Evolutionary conservation across 345 rosid species (phyloP).

Genomic region (Iberis pinnata): DNA sequence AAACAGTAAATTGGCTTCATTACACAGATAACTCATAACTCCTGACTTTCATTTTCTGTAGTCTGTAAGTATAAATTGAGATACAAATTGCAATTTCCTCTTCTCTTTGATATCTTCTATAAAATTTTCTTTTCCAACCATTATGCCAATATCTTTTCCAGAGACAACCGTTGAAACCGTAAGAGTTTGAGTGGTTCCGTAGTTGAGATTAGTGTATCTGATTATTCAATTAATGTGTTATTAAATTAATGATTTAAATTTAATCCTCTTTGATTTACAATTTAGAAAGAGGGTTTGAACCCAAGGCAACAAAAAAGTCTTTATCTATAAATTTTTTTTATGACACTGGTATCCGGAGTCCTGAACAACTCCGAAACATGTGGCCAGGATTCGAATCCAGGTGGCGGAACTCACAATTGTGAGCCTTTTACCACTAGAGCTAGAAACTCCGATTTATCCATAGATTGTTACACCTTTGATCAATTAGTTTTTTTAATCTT

Average conservation of each 20-base stretch:
- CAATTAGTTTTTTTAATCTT: too few species aligned
- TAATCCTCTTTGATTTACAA: too few species aligned
- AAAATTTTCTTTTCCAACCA: constrained; percentile 4
- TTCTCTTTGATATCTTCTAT: constrained; percentile 12
- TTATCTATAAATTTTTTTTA: too few species aligned
- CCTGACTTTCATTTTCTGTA: neutral
- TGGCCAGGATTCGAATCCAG: too few species aligned
- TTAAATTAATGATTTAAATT: neutral
- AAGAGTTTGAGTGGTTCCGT: neutral
- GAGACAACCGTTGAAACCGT: neutral
- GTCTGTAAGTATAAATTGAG: constrained; percentile 1
- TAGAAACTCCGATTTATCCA: too few species aligned
- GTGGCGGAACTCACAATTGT: too few species aligned
- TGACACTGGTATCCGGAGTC: too few species aligned
- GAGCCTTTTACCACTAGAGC: too few species aligned
- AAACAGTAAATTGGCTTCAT: neutral
- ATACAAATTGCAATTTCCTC: constrained; percentile 3
- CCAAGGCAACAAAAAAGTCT: too few species aligned
- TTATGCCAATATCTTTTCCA: neutral
- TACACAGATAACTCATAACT: neutral
- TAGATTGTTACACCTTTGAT: too few species aligned
- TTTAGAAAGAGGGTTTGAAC: too few species aligned
- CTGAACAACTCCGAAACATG: too few species aligned
- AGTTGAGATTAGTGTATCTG: neutral
- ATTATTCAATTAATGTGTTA: neutral